Evolutionary conservation across 78 protist species (phyloP).

Genomic region (Dictyostelium citrinum): DNA sequence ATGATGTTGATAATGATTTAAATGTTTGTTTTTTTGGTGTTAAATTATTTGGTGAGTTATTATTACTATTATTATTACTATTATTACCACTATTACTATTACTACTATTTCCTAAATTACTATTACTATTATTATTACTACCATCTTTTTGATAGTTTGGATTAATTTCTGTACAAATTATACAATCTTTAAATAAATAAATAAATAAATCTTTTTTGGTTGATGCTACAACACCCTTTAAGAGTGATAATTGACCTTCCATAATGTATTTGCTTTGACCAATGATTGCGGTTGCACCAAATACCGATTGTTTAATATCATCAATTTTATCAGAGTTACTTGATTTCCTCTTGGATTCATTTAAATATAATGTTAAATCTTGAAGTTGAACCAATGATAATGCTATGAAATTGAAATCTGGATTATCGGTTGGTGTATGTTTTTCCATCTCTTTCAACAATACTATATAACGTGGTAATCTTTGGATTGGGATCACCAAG

Average conservation of each 20-base stretch:
- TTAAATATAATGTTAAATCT: conserved; percentile 49
- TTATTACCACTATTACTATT: neutral
- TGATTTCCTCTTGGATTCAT: conserved; percentile 35
- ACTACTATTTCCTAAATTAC: neutral
- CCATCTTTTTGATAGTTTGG: neutral
- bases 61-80: neutral
- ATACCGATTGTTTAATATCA: conserved; percentile 4
- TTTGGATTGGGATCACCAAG: conserved; percentile 42
- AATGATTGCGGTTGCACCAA: conserved; percentile 11
- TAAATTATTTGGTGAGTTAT: neutral
- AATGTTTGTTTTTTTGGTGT: conserved; percentile 8
- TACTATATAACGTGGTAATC: conserved; percentile 57
- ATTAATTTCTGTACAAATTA: conserved; percentile 43
- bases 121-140: neutral
- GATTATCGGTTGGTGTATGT: conserved; percentile 20
- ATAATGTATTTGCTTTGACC: conserved; percentile 18
- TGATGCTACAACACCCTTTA: conserved; percentile 71
- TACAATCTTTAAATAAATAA: conserved; percentile 64
- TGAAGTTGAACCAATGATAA: conserved; percentile 46
- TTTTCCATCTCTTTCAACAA: conserved; percentile 58
- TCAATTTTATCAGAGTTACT: conserved; percentile 21
- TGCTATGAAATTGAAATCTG: conserved; percentile 10
- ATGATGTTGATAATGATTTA: neutral
- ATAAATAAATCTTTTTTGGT: conserved; percentile 66
- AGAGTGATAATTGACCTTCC: conserved; percentile 47